Conservation (phyloP, 805 yeast genomes). For the Kuraishia cidri region DNA sequence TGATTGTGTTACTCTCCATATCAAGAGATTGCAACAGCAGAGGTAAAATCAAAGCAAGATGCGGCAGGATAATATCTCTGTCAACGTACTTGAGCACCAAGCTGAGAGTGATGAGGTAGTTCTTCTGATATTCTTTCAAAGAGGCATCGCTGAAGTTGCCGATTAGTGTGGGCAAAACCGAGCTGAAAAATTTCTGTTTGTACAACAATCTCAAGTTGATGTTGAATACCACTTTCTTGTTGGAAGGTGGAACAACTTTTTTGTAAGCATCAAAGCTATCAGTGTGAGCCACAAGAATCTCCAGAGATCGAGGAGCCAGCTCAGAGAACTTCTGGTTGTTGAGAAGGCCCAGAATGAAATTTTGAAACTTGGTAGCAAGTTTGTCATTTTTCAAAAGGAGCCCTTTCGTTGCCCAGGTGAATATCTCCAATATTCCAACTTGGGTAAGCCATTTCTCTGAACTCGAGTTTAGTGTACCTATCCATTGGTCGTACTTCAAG, state of each 20-base stretch:
- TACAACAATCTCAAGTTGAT: conserved; percentile 59
- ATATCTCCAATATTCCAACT: conserved; percentile 3
- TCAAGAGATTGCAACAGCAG: conserved; percentile 55
- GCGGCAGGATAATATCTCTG: conserved; percentile 51
- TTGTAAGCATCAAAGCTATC: conserved; percentile 43
- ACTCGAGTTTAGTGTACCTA: too few species aligned
- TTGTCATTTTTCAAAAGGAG: conserved; percentile 49
- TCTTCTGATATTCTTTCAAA: conserved; percentile 25
- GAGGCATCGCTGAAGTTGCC: conserved; percentile 26
- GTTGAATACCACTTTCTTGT: conserved; percentile 26
- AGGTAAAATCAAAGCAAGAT: conserved; percentile 59
- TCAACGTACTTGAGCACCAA: conserved; percentile 59
- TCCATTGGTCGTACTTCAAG: too few species aligned
- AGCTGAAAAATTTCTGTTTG: conserved; percentile 72
- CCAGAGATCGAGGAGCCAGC: conserved; percentile 45
- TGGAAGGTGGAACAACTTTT: conserved; percentile 3
- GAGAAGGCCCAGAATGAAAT: conserved; percentile 24
- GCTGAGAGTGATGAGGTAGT: conserved; percentile 59
- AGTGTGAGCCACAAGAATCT: conserved; percentile 60
- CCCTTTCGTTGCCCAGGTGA: conserved; percentile 69
- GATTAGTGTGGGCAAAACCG: conserved; percentile 47
- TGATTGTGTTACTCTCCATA: conserved; percentile 9
- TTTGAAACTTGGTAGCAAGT: conserved; percentile 22
- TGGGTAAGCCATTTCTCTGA: too few species aligned
- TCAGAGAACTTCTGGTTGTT: conserved; percentile 21